phyloP scores from a whole-genome alignment of 1,139 yeast genomes.

The Pichia terricola region DNA sequence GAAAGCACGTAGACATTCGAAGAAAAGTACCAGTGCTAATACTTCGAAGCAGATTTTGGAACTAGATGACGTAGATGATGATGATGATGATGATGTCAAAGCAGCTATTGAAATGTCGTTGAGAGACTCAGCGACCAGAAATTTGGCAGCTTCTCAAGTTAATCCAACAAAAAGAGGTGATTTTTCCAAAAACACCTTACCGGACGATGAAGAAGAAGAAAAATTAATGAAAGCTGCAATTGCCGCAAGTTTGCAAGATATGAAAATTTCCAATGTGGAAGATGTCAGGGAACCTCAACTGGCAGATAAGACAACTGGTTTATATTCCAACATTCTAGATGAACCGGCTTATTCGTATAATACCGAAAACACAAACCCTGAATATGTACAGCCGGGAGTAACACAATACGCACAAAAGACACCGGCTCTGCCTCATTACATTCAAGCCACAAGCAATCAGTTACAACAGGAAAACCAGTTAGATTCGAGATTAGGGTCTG shows the following conservation, averaged over 20 bases:
- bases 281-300: conserved; percentile 11
- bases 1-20: conserved; percentile 11
- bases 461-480: no score
- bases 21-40: not conserved
- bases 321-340: conserved; percentile 19
- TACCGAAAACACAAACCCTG: no score
- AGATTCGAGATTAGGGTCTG: no score
- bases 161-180: conserved; percentile 3
- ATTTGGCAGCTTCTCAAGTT: conserved; percentile 27
- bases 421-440: no score
- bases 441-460: no score
- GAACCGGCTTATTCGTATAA: not conserved
- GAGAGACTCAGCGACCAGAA: conserved; percentile 17
- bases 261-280: conserved; percentile 29
- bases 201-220: conserved; percentile 61
- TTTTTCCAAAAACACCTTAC: not conserved
- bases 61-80: conserved; percentile 19
- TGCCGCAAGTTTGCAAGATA: conserved; percentile 80
- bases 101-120: conserved; percentile 74
- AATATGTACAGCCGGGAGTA: no score
- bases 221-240: conserved; percentile 91
- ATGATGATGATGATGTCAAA: conserved; percentile 70
- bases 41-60: not conserved
- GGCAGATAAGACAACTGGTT: conserved; percentile 13
- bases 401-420: no score